A percentile compares a stretch with the other conserved stretches of the same genome.
These are phyloP conservation scores for Mucor saturninus DNA, from an alignment of 371 early-diverging fungal species.

Conservation along the genomic window DNA sequence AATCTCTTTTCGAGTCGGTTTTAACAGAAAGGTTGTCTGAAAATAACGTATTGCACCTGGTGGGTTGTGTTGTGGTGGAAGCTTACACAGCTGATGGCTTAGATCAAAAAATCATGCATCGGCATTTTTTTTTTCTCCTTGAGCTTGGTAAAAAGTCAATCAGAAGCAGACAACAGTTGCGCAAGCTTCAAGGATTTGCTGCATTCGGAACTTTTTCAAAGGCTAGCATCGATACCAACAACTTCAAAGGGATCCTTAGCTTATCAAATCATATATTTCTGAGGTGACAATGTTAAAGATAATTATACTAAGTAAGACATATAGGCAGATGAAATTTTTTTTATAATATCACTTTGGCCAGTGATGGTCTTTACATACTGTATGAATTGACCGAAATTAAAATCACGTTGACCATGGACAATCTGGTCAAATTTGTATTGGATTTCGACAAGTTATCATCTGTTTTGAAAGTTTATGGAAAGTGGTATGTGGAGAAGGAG, in stretches of 20 bases:
- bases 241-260: slow-evolving; percentile 1
- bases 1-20: no score
- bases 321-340: background rate
- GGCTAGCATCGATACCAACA: slow-evolving; percentile 3
- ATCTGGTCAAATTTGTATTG: background rate
- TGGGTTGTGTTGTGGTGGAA: no score
- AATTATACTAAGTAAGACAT: slow-evolving; percentile 1
- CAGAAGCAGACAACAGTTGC: background rate
- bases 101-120: no score
- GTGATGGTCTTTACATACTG: slow-evolving; percentile 2
- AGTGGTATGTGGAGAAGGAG: slow-evolving; percentile 1
- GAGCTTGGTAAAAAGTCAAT: background rate
- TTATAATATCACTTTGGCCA: slow-evolving; percentile 3
- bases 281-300: background rate
- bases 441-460: slow-evolving; percentile 1
- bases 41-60: no score
- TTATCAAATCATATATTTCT: slow-evolving; percentile 2
- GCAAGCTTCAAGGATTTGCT: background rate
- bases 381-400: background rate
- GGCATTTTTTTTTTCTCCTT: no score
- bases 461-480: background rate
- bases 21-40: no score
- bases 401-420: background rate
- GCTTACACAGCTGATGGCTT: no score
- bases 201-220: slow-evolving; percentile 1